Evolutionary conservation across 495 filamentous ascomycete species (phyloP).

Genomic region (Mytilinidion resinicola): DNA sequence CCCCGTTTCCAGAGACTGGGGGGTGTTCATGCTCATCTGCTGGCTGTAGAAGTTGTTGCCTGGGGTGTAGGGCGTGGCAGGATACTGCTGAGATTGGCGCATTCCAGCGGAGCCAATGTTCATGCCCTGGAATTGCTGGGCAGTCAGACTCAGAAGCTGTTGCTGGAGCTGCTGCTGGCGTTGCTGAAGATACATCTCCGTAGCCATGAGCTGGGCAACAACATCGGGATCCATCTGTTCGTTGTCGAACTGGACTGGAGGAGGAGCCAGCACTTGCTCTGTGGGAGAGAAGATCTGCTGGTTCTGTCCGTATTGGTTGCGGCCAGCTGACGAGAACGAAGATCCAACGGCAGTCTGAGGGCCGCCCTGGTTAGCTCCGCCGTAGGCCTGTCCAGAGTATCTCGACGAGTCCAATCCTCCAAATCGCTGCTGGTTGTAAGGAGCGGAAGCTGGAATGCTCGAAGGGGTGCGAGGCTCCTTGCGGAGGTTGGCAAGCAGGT

Average conservation of each 20-base stretch:
- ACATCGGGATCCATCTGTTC: conserved; percentile 73
- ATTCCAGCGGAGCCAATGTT: conserved; percentile 46
- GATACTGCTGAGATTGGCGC: conserved; percentile 36
- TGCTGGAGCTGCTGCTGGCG: conserved; percentile 80
- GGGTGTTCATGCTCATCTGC: conserved; percentile 64
- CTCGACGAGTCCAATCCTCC: conserved; percentile 44
- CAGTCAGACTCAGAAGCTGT: conserved; percentile 43
- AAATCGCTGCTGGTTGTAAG: conserved; percentile 44
- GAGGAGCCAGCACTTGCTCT: conserved; percentile 83
- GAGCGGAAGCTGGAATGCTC: conserved; percentile 52
- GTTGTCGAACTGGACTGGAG: conserved; percentile 60
- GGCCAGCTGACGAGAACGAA: conserved; percentile 40
- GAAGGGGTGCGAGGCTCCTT: conserved; percentile 83
- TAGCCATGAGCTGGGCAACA: conserved; percentile 76
- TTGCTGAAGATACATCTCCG: conserved; percentile 77
- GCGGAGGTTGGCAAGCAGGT: conserved; percentile 85
- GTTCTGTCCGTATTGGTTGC: conserved; percentile 42
- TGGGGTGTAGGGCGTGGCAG: conserved; percentile 40
- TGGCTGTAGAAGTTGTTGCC: conserved; percentile 55
- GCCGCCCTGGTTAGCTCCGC: conserved; percentile 41
- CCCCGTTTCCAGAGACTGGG: conserved; percentile 59
- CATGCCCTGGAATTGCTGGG: conserved; percentile 73
- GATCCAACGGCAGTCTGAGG: conserved; percentile 59
- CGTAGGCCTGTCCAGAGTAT: conserved; percentile 37
- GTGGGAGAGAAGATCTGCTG: conserved; percentile 62